A percentile compares a stretch with the other conserved stretches of the same genome.
These are phyloP conservation scores for Phialemoniopsis sp. DNA, from an alignment of 2,329 filamentous ascomycete genomes.

Conservation along the genomic window DNA sequence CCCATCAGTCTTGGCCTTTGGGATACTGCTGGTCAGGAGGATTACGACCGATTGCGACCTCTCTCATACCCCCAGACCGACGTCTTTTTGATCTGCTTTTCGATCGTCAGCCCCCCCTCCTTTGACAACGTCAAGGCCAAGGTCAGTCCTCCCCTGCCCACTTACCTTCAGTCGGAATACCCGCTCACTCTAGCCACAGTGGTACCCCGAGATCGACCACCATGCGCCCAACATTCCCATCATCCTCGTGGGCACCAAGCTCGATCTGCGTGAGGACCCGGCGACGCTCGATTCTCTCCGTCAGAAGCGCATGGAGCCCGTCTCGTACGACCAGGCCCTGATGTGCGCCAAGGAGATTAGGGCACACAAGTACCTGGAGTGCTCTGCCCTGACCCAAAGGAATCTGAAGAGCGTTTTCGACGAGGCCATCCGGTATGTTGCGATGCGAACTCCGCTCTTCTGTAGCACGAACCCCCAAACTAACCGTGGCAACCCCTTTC, in stretches of 20 bases:
- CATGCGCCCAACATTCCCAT: slow-evolving; percentile 94
- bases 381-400: slow-evolving; percentile 91
- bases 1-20: slow-evolving; percentile 94
- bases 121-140: slow-evolving; percentile 99
- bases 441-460: slow-evolving; percentile 5
- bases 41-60: slow-evolving; percentile 92
- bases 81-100: slow-evolving; percentile 98
- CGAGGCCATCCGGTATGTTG: slow-evolving; percentile 86
- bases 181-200: slow-evolving; percentile 46
- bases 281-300: slow-evolving; percentile 77
- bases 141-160: slow-evolving; percentile 46
- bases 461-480: slow-evolving; percentile 2
- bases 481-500: slow-evolving; percentile 8
- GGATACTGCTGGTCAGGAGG: slow-evolving; percentile 98
- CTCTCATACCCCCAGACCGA: slow-evolving; percentile 98
- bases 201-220: slow-evolving; percentile 96
- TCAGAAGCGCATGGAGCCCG: slow-evolving; percentile 94
- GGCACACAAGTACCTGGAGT: slow-evolving; percentile 96
- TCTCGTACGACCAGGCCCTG: slow-evolving; percentile 89
- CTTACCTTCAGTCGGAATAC: slow-evolving; percentile 5
- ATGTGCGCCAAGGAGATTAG: slow-evolving; percentile 89
- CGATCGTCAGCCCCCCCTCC: slow-evolving; percentile 93
- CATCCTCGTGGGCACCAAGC: slow-evolving; percentile 94
- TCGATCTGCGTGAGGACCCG: slow-evolving; percentile 88
- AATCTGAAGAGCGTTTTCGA: slow-evolving; percentile 99